A percentile compares a stretch with the other conserved stretches of the same genome.
Conservation (phyloP, 2,329 filamentous ascomycete genomes). For the Penicillium sp. region DNA sequence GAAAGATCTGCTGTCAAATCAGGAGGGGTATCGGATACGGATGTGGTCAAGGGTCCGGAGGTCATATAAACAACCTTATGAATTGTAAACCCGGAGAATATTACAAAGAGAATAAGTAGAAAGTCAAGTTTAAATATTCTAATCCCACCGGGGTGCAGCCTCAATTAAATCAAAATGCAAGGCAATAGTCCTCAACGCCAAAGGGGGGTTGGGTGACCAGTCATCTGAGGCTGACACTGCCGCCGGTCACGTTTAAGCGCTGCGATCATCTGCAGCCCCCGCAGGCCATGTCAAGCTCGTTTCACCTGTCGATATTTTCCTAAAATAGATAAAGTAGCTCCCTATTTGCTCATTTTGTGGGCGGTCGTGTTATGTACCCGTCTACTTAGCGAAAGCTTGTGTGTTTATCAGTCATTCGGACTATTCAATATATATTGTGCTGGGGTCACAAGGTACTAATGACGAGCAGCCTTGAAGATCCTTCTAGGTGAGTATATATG, state of each 20-base stretch:
- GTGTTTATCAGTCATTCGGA: not conserved
- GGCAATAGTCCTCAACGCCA: not conserved
- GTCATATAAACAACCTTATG: not conserved
- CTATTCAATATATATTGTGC: not conserved
- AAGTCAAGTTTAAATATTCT: not conserved
- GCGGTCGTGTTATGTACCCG: not conserved
- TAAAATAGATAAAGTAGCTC: not conserved
- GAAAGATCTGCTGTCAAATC: not conserved
- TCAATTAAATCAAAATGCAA: not conserved
- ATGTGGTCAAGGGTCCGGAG: not conserved
- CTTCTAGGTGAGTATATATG: not conserved
- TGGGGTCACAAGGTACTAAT: not conserved
- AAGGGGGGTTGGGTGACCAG: constrained; percentile 9
- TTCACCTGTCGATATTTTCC: not conserved
- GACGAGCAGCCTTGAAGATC: not conserved
- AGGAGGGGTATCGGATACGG: not conserved
- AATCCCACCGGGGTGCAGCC: not conserved
- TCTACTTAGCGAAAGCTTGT: constrained; percentile 16
- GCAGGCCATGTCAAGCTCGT: not conserved
- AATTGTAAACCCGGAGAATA: not conserved
- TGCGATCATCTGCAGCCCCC: constrained; percentile 22
- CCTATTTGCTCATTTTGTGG: not conserved
- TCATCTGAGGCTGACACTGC: constrained; percentile 22
- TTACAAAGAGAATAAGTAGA: not conserved
- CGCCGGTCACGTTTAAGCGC: constrained; percentile 26